Evolutionary conservation across 106 monocot genomes (phyloP).

Genomic region (Acanthochlamys bracteata): DNA sequence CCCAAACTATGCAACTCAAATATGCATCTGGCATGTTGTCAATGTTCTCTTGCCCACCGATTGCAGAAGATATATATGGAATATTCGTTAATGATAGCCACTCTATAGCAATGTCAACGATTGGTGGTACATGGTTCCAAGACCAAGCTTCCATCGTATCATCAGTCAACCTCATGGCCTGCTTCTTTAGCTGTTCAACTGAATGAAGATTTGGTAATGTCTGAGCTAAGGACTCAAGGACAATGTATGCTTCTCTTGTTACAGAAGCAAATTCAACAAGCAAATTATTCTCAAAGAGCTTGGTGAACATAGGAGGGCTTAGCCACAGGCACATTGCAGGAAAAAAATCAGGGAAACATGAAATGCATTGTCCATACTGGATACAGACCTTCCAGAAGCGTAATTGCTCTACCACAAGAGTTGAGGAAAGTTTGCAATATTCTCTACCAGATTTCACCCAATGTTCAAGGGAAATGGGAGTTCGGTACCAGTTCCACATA

Average conservation of each 20-base stretch:
- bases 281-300: conserved; percentile 42
- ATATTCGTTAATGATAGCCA: conserved; percentile 61
- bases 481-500: conserved; percentile 73
- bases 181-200: conserved; percentile 26
- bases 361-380: conserved; percentile 68
- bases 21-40: conserved; percentile 6
- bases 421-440: conserved; percentile 47
- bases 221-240: conserved; percentile 56
- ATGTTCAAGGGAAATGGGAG: conserved; percentile 43
- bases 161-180: conserved; percentile 12
- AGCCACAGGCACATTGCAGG: conserved; percentile 69
- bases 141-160: conserved; percentile 56
- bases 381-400: conserved; percentile 91
- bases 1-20: conserved; percentile 39
- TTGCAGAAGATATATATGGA: conserved; percentile 26
- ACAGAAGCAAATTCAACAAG: conserved; percentile 68
- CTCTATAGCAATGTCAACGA: conserved; percentile 66
- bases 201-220: conserved; percentile 78
- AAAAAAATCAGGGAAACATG: conserved; percentile 74
- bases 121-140: conserved; percentile 75
- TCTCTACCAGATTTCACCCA: conserved; percentile 68
- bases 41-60: conserved; percentile 12
- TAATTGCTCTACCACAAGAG: conserved; percentile 69
- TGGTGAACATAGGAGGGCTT: conserved; percentile 47
- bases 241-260: conserved; percentile 60